Evolutionary conservation across 1,284 basidiomycete species (phyloP).

Genomic region (Flammula alnicola): DNA sequence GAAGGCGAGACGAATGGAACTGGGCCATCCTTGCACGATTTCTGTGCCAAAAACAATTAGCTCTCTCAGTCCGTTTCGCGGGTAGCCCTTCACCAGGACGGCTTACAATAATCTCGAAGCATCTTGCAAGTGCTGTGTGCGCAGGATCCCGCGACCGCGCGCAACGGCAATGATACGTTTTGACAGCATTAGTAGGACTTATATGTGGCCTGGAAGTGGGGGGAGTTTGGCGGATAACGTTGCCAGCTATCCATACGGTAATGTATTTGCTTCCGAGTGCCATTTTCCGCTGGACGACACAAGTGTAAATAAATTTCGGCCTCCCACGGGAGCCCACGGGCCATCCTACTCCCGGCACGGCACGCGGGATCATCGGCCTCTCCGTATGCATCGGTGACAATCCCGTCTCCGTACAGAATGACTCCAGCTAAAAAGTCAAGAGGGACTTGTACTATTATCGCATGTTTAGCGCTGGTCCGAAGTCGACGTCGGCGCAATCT

Average conservation of each 20-base stretch:
- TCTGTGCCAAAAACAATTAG: slow-evolving; percentile 35
- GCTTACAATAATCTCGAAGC: slow-evolving; percentile 54
- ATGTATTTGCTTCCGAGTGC: slow-evolving; percentile 6
- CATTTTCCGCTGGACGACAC: slow-evolving; percentile 1
- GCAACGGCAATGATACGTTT: slow-evolving; percentile 71
- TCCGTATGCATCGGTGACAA: too few relatives aligned
- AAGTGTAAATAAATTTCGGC: not conserved
- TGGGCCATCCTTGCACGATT: slow-evolving; percentile 55
- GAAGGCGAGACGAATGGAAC: slow-evolving; percentile 70
- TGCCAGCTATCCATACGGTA: slow-evolving; percentile 8
- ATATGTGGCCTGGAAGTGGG: slow-evolving; percentile 6
- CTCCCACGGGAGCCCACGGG: too few relatives aligned
- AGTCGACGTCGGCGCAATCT: too few relatives aligned
- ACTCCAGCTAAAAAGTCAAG: too few relatives aligned
- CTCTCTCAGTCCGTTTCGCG: slow-evolving; percentile 3
- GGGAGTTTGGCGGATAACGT: slow-evolving; percentile 7
- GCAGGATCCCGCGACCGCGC: slow-evolving; percentile 57
- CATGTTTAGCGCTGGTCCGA: too few relatives aligned
- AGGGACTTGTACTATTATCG: too few relatives aligned
- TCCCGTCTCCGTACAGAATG: too few relatives aligned
- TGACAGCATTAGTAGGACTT: slow-evolving; percentile 61
- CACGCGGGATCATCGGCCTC: too few relatives aligned
- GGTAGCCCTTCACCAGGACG: slow-evolving; percentile 4
- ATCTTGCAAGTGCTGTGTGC: slow-evolving; percentile 42
- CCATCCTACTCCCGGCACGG: too few relatives aligned